Evolutionary conservation across 352 stramenopile genomes (phyloP).

Genomic region (Achlya hypogyna): DNA sequence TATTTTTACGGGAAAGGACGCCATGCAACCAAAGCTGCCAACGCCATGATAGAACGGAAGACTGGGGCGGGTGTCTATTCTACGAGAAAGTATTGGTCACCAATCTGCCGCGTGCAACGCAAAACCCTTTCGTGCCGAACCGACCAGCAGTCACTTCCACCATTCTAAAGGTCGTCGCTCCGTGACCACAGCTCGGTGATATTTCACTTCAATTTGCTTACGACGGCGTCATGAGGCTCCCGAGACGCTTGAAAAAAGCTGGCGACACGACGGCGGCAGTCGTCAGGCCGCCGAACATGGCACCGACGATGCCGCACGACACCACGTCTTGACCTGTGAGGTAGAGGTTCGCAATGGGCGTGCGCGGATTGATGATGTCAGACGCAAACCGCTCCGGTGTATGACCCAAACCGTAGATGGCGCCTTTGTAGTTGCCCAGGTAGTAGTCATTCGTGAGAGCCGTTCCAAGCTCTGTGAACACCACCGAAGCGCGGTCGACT

Average conservation of each 20-base stretch:
- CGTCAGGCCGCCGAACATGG: slow-evolving; percentile 2
- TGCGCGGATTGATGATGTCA: neutral
- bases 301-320: slow-evolving; percentile 11
- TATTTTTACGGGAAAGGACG: too few species aligned
- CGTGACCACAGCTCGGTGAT: too few species aligned
- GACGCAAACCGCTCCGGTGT: slow-evolving; percentile 13
- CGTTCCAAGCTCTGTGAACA: slow-evolving; percentile 28
- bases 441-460: slow-evolving; percentile 38
- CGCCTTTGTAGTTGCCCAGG: slow-evolving; percentile 27
- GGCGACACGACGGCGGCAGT: neutral
- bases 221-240: neutral
- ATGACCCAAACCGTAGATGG: slow-evolving; percentile 32
- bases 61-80: too few species aligned
- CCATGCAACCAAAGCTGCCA: too few species aligned
- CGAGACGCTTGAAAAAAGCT: neutral
- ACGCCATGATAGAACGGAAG: neutral
- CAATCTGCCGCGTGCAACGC: too few species aligned
- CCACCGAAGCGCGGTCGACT: slow-evolving; percentile 22
- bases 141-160: too few species aligned
- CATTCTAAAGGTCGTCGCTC: too few species aligned
- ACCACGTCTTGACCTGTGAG: slow-evolving; percentile 17
- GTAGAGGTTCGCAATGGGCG: slow-evolving; percentile 17
- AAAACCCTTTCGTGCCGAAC: too few species aligned
- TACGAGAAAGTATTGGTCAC: too few species aligned
- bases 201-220: too few species aligned